Evolutionary conservation across 331 rosid species (phyloP).

Genomic region (Rhamnella rubrinervis): DNA sequence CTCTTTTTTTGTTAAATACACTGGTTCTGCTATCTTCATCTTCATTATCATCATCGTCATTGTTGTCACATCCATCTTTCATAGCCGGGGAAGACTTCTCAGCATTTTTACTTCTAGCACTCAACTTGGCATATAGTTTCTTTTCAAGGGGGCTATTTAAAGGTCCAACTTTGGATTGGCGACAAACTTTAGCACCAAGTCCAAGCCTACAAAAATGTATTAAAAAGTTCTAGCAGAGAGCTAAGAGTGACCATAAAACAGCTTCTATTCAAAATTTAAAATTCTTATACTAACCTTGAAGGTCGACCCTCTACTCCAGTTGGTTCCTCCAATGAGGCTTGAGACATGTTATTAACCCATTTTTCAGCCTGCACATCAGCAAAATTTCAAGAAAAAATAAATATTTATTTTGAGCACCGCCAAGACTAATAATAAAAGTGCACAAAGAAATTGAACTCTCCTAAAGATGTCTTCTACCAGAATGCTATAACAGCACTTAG

Average conservation of each 20-base stretch:
- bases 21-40: conserved; percentile 64
- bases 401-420: neutral
- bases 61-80: neutral
- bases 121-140: conserved; percentile 35
- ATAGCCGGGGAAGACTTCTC: conserved; percentile 23
- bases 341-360: conserved; percentile 73
- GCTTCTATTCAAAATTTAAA: neutral
- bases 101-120: conserved; percentile 20
- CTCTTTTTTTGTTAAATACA: conserved; percentile 61
- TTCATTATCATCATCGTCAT: conserved; percentile 33
- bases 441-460: neutral
- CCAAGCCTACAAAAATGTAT: conserved; percentile 60
- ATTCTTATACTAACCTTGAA: conserved; percentile 43
- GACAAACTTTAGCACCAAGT: conserved; percentile 40
- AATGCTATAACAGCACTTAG: too few relatives aligned
- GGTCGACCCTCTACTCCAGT: conserved; percentile 45
- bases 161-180: conserved; percentile 32
- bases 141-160: conserved; percentile 38
- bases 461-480: too few relatives aligned
- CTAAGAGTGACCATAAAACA: neutral
- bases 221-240: conserved; percentile 1
- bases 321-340: conserved; percentile 46
- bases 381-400: neutral
- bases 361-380: conserved; percentile 60
- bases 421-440: conserved; percentile 1